Evolutionary conservation across 306 rosid genomes (phyloP).

Genomic region (Inga leiocalycina): DNA sequence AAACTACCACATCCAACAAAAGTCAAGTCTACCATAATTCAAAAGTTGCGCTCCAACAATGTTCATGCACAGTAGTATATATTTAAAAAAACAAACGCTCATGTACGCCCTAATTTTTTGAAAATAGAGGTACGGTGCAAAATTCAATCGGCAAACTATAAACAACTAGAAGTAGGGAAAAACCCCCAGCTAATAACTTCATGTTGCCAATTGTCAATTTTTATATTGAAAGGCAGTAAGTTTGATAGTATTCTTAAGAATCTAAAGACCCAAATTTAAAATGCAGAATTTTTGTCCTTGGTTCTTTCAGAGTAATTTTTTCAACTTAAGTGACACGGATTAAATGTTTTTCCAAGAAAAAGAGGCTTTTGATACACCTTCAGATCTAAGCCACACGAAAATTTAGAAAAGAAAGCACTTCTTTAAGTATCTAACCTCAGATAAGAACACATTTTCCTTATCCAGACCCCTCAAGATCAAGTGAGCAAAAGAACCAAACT

Average conservation of each 20-base stretch:
- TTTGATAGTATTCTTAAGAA: not conserved
- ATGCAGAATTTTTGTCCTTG: not conserved
- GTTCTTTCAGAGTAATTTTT: not conserved
- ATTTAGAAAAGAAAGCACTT: not conserved
- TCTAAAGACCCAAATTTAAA: no score
- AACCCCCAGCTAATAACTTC: not conserved
- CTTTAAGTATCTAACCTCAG: not conserved
- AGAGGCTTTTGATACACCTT: not conserved
- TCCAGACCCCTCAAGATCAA: not conserved
- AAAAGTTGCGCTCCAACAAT: not conserved
- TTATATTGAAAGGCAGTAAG: not conserved
- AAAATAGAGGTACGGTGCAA: not conserved
- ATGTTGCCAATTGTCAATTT: not conserved
- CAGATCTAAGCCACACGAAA: not conserved
- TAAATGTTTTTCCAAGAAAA: not conserved
- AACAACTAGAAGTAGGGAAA: not conserved
- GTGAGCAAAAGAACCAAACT: not conserved
- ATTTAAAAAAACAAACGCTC: not conserved
- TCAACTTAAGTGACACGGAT: not conserved
- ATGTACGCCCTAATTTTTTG: not conserved
- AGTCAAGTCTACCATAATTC: slow-evolving; percentile 8
- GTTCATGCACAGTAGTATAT: no score
- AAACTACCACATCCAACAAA: not conserved
- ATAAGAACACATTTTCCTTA: not conserved
- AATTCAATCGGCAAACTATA: slow-evolving; percentile 2